These are phyloP conservation scores for Amylocystis lapponica DNA, from an alignment of 768 basidiomycete genomes.

Conservation along the genomic window DNA sequence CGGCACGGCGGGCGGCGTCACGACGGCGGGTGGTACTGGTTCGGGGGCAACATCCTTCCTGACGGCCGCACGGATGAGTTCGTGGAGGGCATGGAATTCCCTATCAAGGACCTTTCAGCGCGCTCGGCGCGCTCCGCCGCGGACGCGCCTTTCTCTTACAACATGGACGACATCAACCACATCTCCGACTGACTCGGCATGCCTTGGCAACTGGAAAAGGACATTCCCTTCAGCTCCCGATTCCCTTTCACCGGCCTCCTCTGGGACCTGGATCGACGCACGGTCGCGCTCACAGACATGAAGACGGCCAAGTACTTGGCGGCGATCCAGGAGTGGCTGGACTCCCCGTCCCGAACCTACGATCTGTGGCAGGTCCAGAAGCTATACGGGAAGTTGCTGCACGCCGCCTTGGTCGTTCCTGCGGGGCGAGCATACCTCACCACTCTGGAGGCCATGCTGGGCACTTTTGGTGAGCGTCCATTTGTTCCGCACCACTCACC, in stretches of 20 bases:
- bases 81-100: constrained; percentile 9
- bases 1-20: too few species aligned
- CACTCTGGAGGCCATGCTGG: too few species aligned
- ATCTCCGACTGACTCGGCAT: constrained; percentile 10
- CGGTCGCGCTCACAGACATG: neutral
- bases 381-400: constrained; percentile 36
- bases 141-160: constrained; percentile 7
- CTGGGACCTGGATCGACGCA: neutral
- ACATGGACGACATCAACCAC: constrained; percentile 12
- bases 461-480: constrained; percentile 1
- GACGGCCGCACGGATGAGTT: constrained; percentile 13
- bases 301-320: constrained; percentile 11
- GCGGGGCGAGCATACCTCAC: neutral
- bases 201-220: constrained; percentile 2
- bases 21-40: constrained; percentile 11
- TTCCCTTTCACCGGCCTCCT: neutral
- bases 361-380: constrained; percentile 27
- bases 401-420: constrained; percentile 25
- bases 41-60: constrained; percentile 24
- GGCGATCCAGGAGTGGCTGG: constrained; percentile 25
- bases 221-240: constrained; percentile 4
- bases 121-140: neutral
- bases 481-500: constrained; percentile 21
- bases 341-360: constrained; percentile 12
- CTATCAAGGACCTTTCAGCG: constrained; percentile 5